These are phyloP conservation scores for Picochlorum sp. DNA, from an alignment of 139 green algal species.

Conservation along the genomic window DNA sequence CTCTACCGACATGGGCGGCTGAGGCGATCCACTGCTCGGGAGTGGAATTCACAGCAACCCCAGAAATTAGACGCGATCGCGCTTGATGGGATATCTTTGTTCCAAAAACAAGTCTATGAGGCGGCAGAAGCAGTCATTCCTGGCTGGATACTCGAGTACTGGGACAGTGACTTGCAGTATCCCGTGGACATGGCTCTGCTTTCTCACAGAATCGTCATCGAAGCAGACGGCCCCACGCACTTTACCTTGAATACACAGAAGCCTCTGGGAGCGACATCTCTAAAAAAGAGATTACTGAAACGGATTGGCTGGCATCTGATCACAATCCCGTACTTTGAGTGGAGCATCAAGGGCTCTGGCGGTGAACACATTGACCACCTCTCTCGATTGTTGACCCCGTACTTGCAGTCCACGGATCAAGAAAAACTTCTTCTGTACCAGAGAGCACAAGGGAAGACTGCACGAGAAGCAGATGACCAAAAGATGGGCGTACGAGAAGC, in stretches of 20 bases:
- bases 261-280: conserved; percentile 3
- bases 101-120: conserved; percentile 8
- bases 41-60: conserved; percentile 1
- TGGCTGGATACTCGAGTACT: conserved; percentile 4
- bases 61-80: neutral
- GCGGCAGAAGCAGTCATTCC: neutral
- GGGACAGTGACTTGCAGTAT: neutral
- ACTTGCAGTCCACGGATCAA: no score
- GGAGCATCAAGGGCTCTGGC: neutral
- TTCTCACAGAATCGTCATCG: conserved; percentile 5
- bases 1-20: neutral
- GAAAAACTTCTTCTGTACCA: no score
- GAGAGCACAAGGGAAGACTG: no score
- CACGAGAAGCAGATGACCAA: no score
- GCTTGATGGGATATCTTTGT: neutral
- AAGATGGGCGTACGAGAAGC: no score
- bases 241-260: conserved; percentile 4
- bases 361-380: no score
- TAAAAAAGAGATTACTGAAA: conserved; percentile 10
- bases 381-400: no score
- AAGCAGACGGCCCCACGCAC: conserved; percentile 16
- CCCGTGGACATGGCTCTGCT: conserved; percentile 11
- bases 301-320: conserved; percentile 9
- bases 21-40: neutral
- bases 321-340: conserved; percentile 10